Percentiles rank a stretch among this genome's conserved stretches.
phyloP scores from a whole-genome alignment of 805 yeast species.

The Sungouiozyma intestinalis region DNA sequence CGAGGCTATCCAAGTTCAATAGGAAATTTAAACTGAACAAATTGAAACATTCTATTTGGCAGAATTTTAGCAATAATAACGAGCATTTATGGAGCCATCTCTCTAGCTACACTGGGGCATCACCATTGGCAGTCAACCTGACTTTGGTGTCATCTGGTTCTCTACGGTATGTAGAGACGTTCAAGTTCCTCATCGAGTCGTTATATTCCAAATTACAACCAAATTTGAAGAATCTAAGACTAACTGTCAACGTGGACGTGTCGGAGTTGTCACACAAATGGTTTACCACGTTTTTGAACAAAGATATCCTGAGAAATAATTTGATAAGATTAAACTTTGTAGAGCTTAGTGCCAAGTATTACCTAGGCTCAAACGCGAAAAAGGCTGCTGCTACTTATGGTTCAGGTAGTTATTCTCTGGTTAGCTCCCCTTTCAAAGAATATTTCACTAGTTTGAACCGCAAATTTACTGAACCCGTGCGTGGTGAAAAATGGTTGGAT shows the following conservation, averaged over 20 bases:
- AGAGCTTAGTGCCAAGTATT: neutral
- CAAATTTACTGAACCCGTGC: constrained; percentile 12
- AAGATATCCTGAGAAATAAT: constrained; percentile 9
- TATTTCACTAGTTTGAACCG: constrained; percentile 21
- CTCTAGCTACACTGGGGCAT: neutral
- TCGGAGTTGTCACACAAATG: constrained; percentile 24
- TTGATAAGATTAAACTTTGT: constrained; percentile 13
- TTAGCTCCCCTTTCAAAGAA: constrained; percentile 27
- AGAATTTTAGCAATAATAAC: constrained; percentile 19
- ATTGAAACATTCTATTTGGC: constrained; percentile 17
- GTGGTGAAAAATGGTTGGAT: constrained; percentile 7
- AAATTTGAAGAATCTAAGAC: constrained; percentile 6
- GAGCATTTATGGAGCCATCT: constrained; percentile 16
- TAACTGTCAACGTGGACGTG: constrained; percentile 18
- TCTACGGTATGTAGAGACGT: constrained; percentile 26
- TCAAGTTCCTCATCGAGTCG: constrained; percentile 22
- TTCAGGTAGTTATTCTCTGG: neutral
- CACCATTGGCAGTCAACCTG: neutral
- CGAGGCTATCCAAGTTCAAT: constrained; percentile 20
- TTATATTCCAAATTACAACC: constrained; percentile 11
- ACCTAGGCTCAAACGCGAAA: neutral
- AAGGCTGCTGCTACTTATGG: neutral
- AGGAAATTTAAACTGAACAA: constrained; percentile 23
- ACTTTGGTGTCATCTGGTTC: constrained; percentile 24
- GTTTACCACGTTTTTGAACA: constrained; percentile 23